Evolutionary conservation across 2,329 filamentous ascomycete species (phyloP).

Genomic region (Aspergillus fumigatiaffinis): DNA sequence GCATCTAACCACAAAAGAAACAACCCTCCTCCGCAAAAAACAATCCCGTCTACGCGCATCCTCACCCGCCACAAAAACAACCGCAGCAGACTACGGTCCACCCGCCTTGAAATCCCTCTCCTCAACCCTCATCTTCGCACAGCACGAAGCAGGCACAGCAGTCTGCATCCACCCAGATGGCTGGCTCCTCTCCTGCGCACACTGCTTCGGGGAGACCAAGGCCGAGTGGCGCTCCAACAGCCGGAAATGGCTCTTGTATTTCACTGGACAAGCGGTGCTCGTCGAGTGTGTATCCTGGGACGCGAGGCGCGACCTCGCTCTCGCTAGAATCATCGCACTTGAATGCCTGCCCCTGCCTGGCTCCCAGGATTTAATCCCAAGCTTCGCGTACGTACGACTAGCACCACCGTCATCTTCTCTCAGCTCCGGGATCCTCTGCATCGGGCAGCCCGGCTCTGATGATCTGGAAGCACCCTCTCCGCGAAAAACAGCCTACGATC

Average conservation of each 20-base stretch:
- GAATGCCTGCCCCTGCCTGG: constrained; percentile 13
- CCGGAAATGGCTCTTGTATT: constrained; percentile 44
- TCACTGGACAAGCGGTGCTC: constrained; percentile 37
- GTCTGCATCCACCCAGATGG: constrained; percentile 46
- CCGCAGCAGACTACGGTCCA: background rate
- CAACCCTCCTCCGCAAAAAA: too few relatives aligned
- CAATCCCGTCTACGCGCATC: too few relatives aligned
- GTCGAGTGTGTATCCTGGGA: constrained; percentile 44
- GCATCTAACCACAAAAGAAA: too few relatives aligned
- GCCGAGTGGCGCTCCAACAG: constrained; percentile 21
- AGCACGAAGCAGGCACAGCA: constrained; percentile 50
- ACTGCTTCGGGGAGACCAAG: constrained; percentile 46
- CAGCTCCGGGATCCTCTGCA: constrained; percentile 6
- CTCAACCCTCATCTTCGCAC: constrained; percentile 44
- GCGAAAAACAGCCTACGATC: background rate
- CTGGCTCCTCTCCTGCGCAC: constrained; percentile 49
- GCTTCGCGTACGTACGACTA: too few relatives aligned
- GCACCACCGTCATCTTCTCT: too few relatives aligned
- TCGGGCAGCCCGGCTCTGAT: constrained; percentile 41
- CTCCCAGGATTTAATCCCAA: too few relatives aligned
- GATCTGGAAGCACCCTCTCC: constrained; percentile 25
- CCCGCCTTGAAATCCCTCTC: background rate
- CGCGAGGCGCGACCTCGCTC: constrained; percentile 43
- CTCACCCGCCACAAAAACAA: too few relatives aligned
- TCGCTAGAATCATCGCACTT: constrained; percentile 40